These are phyloP conservation scores for Sistotremastrum niveocremeum DNA, from an alignment of 768 basidiomycete species.

Conservation along the genomic window DNA sequence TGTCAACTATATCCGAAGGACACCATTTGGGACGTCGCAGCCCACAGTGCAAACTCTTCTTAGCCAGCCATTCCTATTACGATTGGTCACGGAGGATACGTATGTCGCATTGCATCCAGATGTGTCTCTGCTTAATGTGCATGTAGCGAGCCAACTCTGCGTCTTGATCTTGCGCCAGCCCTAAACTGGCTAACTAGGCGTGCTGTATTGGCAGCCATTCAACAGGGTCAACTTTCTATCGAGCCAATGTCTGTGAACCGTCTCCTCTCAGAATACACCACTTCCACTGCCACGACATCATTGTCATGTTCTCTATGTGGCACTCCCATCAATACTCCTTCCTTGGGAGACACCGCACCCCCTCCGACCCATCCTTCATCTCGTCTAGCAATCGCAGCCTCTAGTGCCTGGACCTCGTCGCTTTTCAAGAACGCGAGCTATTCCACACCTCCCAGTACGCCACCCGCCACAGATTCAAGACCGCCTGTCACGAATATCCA, in stretches of 20 bases:
- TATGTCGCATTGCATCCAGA: conserved; percentile 30
- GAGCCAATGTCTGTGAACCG: conserved; percentile 64
- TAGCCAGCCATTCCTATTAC: conserved; percentile 61
- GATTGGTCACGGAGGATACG: conserved; percentile 75
- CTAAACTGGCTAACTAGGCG: conserved; percentile 89
- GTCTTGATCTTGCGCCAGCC: conserved; percentile 87
- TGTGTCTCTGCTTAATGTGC: conserved; percentile 6
- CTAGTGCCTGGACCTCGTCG: conserved; percentile 38
- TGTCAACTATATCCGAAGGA: conserved; percentile 56
- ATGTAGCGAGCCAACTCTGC: conserved; percentile 75
- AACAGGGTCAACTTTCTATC: conserved; percentile 74
- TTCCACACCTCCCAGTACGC: conserved; percentile 16
- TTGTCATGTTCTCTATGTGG: conserved; percentile 78
- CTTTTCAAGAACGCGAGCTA: conserved; percentile 43
- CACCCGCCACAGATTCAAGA: conserved; percentile 14
- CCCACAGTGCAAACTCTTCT: conserved; percentile 65
- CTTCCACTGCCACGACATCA: conserved; percentile 28
- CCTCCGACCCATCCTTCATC: conserved; percentile 22
- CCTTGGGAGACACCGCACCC: conserved; percentile 12
- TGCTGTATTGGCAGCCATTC: conserved; percentile 70
- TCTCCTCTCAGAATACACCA: conserved; percentile 49
- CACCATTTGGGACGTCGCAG: conserved; percentile 47
- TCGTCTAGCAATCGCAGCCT: conserved; percentile 17
- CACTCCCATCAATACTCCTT: conserved; percentile 32
- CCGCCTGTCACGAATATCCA: conserved; percentile 14